Base-by-base conservation (phyloP, 1,284 basidiomycete genomes). In the Somion occarium region DNA sequence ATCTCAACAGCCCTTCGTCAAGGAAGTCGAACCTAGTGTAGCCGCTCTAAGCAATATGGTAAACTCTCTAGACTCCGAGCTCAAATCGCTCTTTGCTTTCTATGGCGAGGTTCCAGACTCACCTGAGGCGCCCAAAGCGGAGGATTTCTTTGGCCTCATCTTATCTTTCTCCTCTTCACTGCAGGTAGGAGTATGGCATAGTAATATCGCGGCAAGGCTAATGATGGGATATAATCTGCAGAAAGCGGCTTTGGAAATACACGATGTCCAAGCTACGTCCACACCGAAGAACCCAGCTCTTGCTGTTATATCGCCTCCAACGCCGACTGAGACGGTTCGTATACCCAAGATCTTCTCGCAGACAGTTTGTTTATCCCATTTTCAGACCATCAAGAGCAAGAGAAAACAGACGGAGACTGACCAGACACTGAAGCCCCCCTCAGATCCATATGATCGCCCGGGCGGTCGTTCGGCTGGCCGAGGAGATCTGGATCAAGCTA, bases 401-500 rank as follows among this genome's bases (percentile, higher is more conserved):
- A 15, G 18, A 5, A 53, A 59, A 7, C 37, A 38, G 24, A 5
- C 12, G 3, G n/a, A 12, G 11, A n/a, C 47, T 34, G 59, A 50
- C 38, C 62, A 56, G 53, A 55, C 56, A 46, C 61, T 58, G 39
- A 57, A 55, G 43, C 64, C 66, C 1, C 68, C 71, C 47, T 63
- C 56, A 51, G 67, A 49, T 55, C 74, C 74, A 24, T 22, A 41
- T 41, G 71, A 73, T 18, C 69, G 69, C 45, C 69, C 72, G 19
- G 63, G 67, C 37, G 73, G 73, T 7, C 64, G 64, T 12, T 85
- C 88, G 1, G 64, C 88, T 53, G 82, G 83, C 15, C 78, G 85
- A 37, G 91, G 90, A 11, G 86, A 88, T 51, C 68, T 93, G 38
- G 91, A 94, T 59, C 80, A 88, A 59, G 88, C 88, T 5, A 87